Percentiles rank a stretch among this genome's conserved stretches.
These are phyloP conservation scores for Vicia sativa DNA, from an alignment of 306 rosid species.

Conservation along the genomic window DNA sequence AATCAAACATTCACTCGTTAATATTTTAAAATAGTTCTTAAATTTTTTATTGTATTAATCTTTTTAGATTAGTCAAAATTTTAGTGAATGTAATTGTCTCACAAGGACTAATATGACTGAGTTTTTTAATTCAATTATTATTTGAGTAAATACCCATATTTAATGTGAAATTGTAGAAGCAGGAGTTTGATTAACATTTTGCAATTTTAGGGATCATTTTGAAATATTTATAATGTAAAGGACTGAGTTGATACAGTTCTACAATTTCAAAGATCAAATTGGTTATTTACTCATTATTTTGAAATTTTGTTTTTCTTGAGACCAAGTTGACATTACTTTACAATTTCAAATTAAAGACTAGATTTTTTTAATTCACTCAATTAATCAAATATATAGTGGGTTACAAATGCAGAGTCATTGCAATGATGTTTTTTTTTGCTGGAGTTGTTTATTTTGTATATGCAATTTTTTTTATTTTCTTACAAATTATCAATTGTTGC, in stretches of 20 bases:
- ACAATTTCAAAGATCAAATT: not conserved
- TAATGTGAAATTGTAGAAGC: not conserved
- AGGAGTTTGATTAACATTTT: not conserved
- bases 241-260: too few species aligned
- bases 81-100: not conserved
- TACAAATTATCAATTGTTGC: constrained; percentile 33
- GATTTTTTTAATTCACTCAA: not conserved
- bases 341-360: not conserved
- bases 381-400: not conserved
- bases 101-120: not conserved
- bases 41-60: too few species aligned
- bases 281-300: not conserved
- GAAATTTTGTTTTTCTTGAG: not conserved
- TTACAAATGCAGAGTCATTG: constrained; percentile 7
- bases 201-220: not conserved
- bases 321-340: not conserved
- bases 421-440: not conserved
- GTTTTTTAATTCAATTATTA: not conserved
- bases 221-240: not conserved
- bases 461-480: constrained; percentile 1
- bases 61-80: too few species aligned
- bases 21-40: too few species aligned
- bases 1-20: too few species aligned
- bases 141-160: too few species aligned
- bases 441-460: constrained; percentile 8